phyloP scores from a whole-genome alignment of 2,329 filamentous ascomycete genomes.

The Cytospora chrysosperma region DNA sequence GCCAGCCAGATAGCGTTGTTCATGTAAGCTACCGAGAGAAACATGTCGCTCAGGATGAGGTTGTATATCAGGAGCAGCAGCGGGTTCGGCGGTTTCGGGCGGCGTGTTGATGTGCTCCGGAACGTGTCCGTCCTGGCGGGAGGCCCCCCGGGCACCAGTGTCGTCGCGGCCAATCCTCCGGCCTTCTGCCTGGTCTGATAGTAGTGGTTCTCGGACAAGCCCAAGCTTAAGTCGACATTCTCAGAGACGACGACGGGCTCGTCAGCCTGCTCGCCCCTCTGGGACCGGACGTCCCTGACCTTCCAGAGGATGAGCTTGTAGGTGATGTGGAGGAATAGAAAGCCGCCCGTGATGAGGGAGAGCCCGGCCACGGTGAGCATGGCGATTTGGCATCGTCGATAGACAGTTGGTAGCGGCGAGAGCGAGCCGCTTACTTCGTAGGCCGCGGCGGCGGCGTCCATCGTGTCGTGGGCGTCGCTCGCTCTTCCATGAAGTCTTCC shows the following conservation, averaged over 20 bases:
- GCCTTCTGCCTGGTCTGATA: conserved; percentile 18
- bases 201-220: conserved; percentile 31
- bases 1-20: conserved; percentile 61
- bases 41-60: conserved; percentile 65
- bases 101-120: conserved; percentile 2
- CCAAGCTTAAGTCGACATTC: conserved; percentile 30
- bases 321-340: conserved; percentile 32
- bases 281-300: conserved; percentile 22
- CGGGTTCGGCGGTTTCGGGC: conserved; percentile 55
- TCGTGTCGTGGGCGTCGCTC: not conserved
- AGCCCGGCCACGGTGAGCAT: conserved; percentile 28
- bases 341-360: conserved; percentile 29
- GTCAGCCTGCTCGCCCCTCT: not conserved
- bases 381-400: conserved; percentile 29
- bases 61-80: conserved; percentile 70
- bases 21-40: conserved; percentile 63
- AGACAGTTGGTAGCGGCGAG: conserved; percentile 27
- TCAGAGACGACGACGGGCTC: not conserved
- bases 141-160: not conserved
- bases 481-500: not conserved
- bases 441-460: not conserved
- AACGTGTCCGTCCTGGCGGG: not conserved
- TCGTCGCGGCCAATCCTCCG: not conserved
- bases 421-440: conserved; percentile 23
- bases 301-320: conserved; percentile 33